Conservation (phyloP, 2,329 filamentous ascomycete species). For the Trichoderma semiorbis region DNA sequence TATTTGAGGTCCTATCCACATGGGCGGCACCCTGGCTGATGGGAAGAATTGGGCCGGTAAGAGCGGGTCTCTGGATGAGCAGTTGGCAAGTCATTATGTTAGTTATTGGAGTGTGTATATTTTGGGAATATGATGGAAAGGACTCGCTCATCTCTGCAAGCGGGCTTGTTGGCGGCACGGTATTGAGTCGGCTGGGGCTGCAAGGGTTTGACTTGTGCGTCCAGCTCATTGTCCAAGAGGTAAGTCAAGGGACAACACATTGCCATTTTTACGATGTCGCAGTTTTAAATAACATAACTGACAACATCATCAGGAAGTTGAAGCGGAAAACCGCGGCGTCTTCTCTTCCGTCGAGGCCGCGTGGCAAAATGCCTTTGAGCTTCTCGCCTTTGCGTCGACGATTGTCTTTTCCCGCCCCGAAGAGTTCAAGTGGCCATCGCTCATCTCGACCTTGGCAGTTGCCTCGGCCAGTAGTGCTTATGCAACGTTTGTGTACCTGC, state of each 20-base stretch:
- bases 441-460: slow-evolving; percentile 36
- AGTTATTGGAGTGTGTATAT: slow-evolving; percentile 39
- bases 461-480: slow-evolving; percentile 2
- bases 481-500: slow-evolving; percentile 4
- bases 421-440: slow-evolving; percentile 62
- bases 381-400: slow-evolving; percentile 63
- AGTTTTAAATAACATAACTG: not conserved
- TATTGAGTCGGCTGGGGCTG: slow-evolving; percentile 57
- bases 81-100: slow-evolving; percentile 64
- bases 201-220: slow-evolving; percentile 60
- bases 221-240: slow-evolving; percentile 61
- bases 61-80: slow-evolving; percentile 68
- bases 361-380: slow-evolving; percentile 67
- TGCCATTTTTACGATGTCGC: not conserved
- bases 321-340: slow-evolving; percentile 54
- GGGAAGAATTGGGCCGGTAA: slow-evolving; percentile 51
- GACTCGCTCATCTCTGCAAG: slow-evolving; percentile 39
- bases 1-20: slow-evolving; percentile 59
- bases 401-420: slow-evolving; percentile 60
- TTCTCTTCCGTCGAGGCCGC: slow-evolving; percentile 68
- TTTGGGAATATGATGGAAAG: slow-evolving; percentile 32
- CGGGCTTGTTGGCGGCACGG: slow-evolving; percentile 48
- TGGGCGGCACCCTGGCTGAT: slow-evolving; percentile 57
- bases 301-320: slow-evolving; percentile 45
- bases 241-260: slow-evolving; percentile 31